A percentile compares a stretch with the other conserved stretches of the same genome.
These are phyloP conservation scores for Pelargonium myrrhifolium DNA, from an alignment of 441 rosid genomes.

Conservation along the genomic window DNA sequence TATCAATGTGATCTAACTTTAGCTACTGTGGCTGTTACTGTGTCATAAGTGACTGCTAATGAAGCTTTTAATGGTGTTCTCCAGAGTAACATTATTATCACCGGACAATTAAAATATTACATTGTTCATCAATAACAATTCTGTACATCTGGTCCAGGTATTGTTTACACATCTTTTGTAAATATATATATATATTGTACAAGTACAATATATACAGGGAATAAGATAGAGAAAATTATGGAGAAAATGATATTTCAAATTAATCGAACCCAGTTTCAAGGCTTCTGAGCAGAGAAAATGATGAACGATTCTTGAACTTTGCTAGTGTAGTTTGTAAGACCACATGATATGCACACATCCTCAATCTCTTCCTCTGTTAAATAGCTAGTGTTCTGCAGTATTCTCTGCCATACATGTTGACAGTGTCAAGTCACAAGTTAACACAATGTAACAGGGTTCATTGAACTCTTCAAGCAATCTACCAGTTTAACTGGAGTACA, in stretches of 20 bases:
- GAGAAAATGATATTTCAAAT: constrained; percentile 14
- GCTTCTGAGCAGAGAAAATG: constrained; percentile 83
- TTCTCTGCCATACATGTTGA: constrained; percentile 36
- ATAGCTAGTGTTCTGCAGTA: constrained; percentile 40
- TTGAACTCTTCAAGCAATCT: not conserved
- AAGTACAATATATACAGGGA: constrained; percentile 15
- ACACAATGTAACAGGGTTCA: not conserved
- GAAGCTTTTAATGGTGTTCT: constrained; percentile 8
- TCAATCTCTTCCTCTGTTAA: constrained; percentile 67
- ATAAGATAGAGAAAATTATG: constrained; percentile 13
- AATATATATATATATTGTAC: not conserved
- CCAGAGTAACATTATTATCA: constrained; percentile 7
- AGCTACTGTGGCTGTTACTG: constrained; percentile 10
- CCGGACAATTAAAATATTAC: constrained; percentile 13
- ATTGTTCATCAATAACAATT: constrained; percentile 4
- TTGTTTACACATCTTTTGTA: constrained; percentile 11
- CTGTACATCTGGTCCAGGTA: constrained; percentile 19
- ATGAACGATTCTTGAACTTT: constrained; percentile 64
- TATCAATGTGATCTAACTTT: not conserved
- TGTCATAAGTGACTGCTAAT: constrained; percentile 12
- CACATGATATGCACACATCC: constrained; percentile 71
- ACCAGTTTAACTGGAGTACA: not conserved
- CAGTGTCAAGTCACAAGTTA: constrained; percentile 3
- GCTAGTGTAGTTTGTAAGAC: constrained; percentile 58
- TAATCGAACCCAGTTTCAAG: constrained; percentile 32